These are phyloP conservation scores for Irpex rosettiformis DNA, from an alignment of 1,284 basidiomycete species.

Conservation along the genomic window DNA sequence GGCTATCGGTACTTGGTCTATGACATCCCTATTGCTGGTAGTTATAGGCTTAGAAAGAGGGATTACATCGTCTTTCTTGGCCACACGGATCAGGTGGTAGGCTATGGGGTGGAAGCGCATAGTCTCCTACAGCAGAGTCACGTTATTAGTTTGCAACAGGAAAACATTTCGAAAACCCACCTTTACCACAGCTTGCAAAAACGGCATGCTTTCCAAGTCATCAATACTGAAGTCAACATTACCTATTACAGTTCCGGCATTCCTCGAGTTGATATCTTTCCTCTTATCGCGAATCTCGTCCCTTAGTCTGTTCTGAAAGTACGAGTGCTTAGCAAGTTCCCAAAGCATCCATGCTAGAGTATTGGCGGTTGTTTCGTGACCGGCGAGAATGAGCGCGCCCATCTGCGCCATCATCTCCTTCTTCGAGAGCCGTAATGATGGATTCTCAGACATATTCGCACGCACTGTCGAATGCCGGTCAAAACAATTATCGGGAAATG, in stretches of 20 bases:
- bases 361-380: constrained; percentile 52
- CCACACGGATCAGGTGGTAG: constrained; percentile 26
- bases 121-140: constrained; percentile 28
- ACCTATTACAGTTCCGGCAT: constrained; percentile 14
- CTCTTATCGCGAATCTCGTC: constrained; percentile 36
- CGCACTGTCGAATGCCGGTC: constrained; percentile 34
- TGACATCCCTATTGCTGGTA: constrained; percentile 26
- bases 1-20: constrained; percentile 32
- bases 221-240: constrained; percentile 31
- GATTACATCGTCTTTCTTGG: constrained; percentile 34
- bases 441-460: constrained; percentile 47
- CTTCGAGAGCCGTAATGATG: constrained; percentile 41
- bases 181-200: constrained; percentile 48
- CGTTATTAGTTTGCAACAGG: background rate
- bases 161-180: background rate
- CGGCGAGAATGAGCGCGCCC: constrained; percentile 35
- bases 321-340: constrained; percentile 37
- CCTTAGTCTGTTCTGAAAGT: constrained; percentile 39
- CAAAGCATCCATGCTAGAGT: constrained; percentile 37
- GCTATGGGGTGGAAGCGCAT: constrained; percentile 37
- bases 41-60: constrained; percentile 35
- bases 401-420: constrained; percentile 50
- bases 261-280: constrained; percentile 21
- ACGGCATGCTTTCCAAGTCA: constrained; percentile 53
- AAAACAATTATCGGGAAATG: background rate